Evolutionary conservation across 2,329 filamentous ascomycete genomes (phyloP).

Genomic region (Sarocladium kiliense): DNA sequence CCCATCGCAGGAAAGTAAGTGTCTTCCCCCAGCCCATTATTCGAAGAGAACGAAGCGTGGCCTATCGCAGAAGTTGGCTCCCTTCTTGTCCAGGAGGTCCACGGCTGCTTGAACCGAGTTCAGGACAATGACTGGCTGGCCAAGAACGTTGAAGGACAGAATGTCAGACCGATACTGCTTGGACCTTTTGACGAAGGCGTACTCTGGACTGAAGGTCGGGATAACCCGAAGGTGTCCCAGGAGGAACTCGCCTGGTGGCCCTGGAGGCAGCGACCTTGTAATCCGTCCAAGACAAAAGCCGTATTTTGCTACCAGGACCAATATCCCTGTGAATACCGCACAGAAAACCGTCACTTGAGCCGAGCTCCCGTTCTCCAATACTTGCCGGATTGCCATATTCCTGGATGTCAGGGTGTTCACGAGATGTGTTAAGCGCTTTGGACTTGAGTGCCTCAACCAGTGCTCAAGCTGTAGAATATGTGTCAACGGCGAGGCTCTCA

Average conservation of each 20-base stretch:
- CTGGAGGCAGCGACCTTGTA: slow-evolving; percentile 22
- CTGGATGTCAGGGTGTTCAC: too few relatives aligned
- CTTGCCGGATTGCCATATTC: background rate
- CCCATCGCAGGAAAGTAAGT: slow-evolving; percentile 38
- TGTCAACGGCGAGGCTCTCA: too few relatives aligned
- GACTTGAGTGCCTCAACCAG: too few relatives aligned
- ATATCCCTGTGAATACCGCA: slow-evolving; percentile 2
- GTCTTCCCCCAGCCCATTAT: slow-evolving; percentile 42
- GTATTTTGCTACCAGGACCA: slow-evolving; percentile 10
- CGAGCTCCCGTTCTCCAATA: background rate
- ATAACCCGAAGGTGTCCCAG: slow-evolving; percentile 39
- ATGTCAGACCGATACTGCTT: slow-evolving; percentile 42
- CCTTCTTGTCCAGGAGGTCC: slow-evolving; percentile 40
- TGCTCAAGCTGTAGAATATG: too few relatives aligned
- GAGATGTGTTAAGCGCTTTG: too few relatives aligned
- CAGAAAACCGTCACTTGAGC: background rate
- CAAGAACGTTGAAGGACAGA: slow-evolving; percentile 27
- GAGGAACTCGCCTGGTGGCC: slow-evolving; percentile 30
- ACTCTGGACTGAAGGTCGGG: slow-evolving; percentile 26
- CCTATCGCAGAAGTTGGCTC: slow-evolving; percentile 38
- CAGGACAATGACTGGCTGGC: slow-evolving; percentile 33
- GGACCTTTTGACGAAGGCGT: slow-evolving; percentile 24
- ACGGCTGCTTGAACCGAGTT: slow-evolving; percentile 36
- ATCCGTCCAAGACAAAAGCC: background rate
- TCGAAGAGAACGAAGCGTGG: slow-evolving; percentile 39